Evolutionary conservation across 2,329 filamentous ascomycete genomes (phyloP).

Genomic region (Trichophyton mentagrophytes): DNA sequence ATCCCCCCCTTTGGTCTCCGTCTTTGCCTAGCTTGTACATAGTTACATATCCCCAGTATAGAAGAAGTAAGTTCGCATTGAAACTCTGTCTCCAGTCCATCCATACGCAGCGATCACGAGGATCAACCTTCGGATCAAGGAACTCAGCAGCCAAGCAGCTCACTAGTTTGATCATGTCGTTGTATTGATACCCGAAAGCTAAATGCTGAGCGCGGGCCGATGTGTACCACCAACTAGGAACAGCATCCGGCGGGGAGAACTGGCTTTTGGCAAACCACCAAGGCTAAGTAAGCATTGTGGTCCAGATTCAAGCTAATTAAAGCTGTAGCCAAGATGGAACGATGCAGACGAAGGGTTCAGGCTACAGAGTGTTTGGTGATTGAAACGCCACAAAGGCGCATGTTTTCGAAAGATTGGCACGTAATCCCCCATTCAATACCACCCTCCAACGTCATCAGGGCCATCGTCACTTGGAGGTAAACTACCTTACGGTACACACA

Average conservation of each 20-base stretch:
- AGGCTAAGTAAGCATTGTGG: conserved; percentile 2
- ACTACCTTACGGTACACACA: background rate
- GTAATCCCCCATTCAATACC: background rate
- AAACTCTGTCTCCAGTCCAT: background rate
- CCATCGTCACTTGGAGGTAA: background rate
- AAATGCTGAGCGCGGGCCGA: background rate
- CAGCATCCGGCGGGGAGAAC: background rate
- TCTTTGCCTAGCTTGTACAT: background rate
- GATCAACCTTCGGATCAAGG: background rate
- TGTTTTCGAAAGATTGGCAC: background rate
- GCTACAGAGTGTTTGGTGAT: background rate
- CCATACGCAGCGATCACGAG: background rate
- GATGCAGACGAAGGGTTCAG: background rate
- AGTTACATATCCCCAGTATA: background rate
- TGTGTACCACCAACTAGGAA: background rate
- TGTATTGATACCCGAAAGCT: conserved; percentile 1
- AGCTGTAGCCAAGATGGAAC: background rate
- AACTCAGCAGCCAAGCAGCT: background rate
- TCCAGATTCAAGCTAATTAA: conserved; percentile 5
- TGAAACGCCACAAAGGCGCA: conserved; percentile 1
- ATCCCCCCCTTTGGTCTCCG: background rate
- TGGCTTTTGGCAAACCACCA: background rate
- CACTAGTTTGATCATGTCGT: background rate
- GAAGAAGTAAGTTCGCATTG: background rate
- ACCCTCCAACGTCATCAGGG: background rate